These are phyloP conservation scores for Aspergillus novofumigatus DNA, from an alignment of 2,329 filamentous ascomycete genomes.

Conservation along the genomic window DNA sequence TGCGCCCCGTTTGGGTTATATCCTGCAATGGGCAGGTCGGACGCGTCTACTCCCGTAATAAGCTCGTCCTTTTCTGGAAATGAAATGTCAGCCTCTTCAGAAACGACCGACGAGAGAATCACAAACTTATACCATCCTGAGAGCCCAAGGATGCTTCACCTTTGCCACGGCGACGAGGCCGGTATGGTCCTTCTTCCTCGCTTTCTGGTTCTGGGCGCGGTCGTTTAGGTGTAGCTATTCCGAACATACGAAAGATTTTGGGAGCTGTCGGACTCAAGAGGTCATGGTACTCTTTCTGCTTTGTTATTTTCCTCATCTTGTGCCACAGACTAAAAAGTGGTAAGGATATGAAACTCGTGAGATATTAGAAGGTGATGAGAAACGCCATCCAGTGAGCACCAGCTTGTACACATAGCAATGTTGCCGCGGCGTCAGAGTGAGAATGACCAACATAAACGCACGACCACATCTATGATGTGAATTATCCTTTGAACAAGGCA, in stretches of 20 bases:
- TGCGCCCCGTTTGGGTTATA: slow-evolving; percentile 20
- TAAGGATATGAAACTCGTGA: neutral
- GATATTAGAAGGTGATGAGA: neutral
- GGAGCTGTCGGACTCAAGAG: neutral
- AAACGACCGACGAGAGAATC: neutral
- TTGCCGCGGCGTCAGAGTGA: neutral
- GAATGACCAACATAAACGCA: neutral
- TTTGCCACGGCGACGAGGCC: neutral
- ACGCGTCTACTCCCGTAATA: neutral
- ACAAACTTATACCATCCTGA: neutral
- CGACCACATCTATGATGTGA: neutral
- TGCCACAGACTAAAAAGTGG: neutral
- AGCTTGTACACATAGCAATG: neutral
- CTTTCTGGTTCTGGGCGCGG: neutral
- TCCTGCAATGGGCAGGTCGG: slow-evolving; percentile 16
- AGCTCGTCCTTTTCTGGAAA: neutral
- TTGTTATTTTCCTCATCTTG: neutral
- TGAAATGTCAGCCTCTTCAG: neutral
- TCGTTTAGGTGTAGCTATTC: neutral
- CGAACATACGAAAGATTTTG: neutral
- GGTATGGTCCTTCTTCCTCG: neutral
- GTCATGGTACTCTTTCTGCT: neutral
- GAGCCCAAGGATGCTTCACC: neutral
- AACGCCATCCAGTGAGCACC: neutral
- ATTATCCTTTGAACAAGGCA: neutral